A percentile compares a stretch with the other conserved stretches of the same genome.
phyloP scores from a whole-genome alignment of 2,329 filamentous ascomycete species.

The Cladorrhinum sp. region DNA sequence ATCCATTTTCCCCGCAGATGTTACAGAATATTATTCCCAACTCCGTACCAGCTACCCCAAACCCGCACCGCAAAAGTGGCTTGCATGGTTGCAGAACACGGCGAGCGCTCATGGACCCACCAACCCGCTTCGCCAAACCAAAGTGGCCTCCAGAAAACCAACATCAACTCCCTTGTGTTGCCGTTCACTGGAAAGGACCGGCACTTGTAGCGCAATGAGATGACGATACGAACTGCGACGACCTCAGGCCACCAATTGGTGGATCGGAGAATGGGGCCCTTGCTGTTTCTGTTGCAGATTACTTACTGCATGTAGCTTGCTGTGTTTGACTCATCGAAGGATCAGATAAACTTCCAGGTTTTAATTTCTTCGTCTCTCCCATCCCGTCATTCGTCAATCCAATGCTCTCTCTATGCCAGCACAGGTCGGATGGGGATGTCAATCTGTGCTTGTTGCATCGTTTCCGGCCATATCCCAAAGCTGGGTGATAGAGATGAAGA shows the following conservation, averaged over 20 bases:
- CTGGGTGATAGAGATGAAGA: no score
- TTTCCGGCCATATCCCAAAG: no score
- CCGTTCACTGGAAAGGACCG: not conserved
- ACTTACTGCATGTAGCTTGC: not conserved
- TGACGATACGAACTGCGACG: not conserved
- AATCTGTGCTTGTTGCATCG: no score
- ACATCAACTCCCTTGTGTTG: not conserved
- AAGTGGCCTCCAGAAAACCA: constrained; percentile 11
- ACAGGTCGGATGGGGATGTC: no score
- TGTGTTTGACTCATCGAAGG: not conserved
- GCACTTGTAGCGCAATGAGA: not conserved
- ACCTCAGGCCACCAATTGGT: not conserved
- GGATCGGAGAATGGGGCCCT: not conserved
- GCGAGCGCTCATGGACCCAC: constrained; percentile 23
- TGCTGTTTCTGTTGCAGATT: not conserved
- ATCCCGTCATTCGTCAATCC: no score
- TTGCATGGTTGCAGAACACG: constrained; percentile 27
- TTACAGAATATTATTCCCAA: constrained; percentile 21
- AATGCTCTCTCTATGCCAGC: no score
- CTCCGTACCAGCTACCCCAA: constrained; percentile 17
- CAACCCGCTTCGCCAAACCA: constrained; percentile 2
- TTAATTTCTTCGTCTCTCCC: no score
- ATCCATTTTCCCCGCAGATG: not conserved
- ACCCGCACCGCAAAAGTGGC: constrained; percentile 10
- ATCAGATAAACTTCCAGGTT: no score